Conservation (phyloP, 495 filamentous ascomycete genomes). For the Parathielavia hyrcaniae region DNA sequence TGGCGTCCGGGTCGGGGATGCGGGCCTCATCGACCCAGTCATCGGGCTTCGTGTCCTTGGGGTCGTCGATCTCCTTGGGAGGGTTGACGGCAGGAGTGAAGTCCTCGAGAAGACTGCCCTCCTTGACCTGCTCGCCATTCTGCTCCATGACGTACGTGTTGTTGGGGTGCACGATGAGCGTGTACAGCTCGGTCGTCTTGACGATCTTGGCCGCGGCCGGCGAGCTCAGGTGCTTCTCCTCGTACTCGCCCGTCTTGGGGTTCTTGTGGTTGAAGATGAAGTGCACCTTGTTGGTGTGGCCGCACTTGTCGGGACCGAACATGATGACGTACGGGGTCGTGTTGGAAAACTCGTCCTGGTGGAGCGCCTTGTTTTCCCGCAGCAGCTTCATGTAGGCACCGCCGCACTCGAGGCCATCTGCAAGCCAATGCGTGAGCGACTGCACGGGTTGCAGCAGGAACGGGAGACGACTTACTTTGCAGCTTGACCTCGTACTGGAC, state of each 20-base stretch:
- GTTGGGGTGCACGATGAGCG: slow-evolving; percentile 89
- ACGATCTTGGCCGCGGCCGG: slow-evolving; percentile 78
- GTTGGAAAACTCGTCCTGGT: slow-evolving; percentile 97
- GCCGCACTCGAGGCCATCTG: slow-evolving; percentile 94
- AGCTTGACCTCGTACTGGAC: slow-evolving; percentile 99
- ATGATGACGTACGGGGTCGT: slow-evolving; percentile 97
- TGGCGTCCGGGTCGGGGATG: slow-evolving; percentile 88
- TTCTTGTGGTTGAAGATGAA: slow-evolving; percentile 99
- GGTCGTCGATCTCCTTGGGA: slow-evolving; percentile 90
- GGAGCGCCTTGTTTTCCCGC: slow-evolving; percentile 93
- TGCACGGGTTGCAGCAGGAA: neutral
- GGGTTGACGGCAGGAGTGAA: slow-evolving; percentile 93
- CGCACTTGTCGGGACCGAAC: slow-evolving; percentile 99
- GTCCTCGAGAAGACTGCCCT: slow-evolving; percentile 88
- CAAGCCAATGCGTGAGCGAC: slow-evolving; percentile 16
- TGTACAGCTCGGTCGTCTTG: slow-evolving; percentile 92
- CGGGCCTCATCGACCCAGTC: slow-evolving; percentile 91
- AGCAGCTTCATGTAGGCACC: slow-evolving; percentile 99
- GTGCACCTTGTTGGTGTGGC: slow-evolving; percentile 98
- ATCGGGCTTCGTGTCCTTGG: slow-evolving; percentile 88
- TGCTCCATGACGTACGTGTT: slow-evolving; percentile 89
- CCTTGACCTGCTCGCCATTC: slow-evolving; percentile 77
- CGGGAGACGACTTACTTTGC: slow-evolving; percentile 62
- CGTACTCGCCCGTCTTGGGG: slow-evolving; percentile 98
- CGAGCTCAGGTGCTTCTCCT: slow-evolving; percentile 95